Evolutionary conservation across 176 grass and related monocot species (phyloP), one percentile per base, ranked within the genome.

Genomic region (Panicum miliaceum): DNA sequence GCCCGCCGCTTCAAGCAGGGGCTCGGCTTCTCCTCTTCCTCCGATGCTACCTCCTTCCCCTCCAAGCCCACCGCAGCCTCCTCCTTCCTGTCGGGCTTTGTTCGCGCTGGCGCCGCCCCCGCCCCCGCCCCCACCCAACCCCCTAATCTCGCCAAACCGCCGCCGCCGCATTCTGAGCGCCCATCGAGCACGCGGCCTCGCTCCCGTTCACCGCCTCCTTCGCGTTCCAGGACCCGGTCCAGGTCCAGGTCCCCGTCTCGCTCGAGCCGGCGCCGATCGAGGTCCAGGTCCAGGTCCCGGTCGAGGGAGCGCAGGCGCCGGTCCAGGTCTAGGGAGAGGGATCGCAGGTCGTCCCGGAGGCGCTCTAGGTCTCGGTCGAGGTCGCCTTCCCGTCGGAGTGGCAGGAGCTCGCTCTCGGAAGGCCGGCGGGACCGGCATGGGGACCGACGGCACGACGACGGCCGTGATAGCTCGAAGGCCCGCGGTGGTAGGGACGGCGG

Each of bases 1-100:
- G 96, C 96, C 73, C 91, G 93, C 61, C 91, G 93, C 57, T 98
- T 93, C 87, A 98, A 98, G 77, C 96, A 90, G 85, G 93, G 93
- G 56, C 96, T 93, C 12, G 96, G 93, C 8, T 98, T 95, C 85
- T 93, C 91, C 80, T 94, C 95, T 59, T 76, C 78, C 20, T 43
- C 77, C 47, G 46, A 68, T 4, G 37, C 81, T 12, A 4, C 78
- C 12, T 56, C 85, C 26, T 90, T 88, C 59, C 50, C 85, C 14
- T 73, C 91, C 72, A 93, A 90, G 79, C 76, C 84, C 60, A 8
- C 83, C 51, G 47, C 73, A 32, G 1, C 77, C 41, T 68, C 89
- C 69, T 93, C 89, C 43, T 86, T 98, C 75, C 89, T 95, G 85
- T 93, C 93, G 73, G 69, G 87, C 81, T 95, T 95, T 73, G 79